Base-by-base conservation (phyloP, 1,284 basidiomycete genomes). In the Ustilago tritici region DNA sequence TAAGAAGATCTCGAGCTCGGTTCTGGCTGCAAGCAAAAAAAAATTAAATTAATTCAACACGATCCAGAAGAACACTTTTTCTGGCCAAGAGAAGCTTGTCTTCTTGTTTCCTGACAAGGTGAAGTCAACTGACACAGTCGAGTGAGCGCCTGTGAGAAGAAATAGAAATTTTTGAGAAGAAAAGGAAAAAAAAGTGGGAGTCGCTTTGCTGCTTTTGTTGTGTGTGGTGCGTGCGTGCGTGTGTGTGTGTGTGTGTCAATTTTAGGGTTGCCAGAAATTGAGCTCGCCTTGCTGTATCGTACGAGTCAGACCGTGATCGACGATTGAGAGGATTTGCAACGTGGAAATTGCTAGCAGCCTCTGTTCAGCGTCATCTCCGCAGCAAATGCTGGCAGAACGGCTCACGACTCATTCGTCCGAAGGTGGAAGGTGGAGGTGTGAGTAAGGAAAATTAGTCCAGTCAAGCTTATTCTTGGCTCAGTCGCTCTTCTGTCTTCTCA, bases 401-500 rank as follows among this genome's bases (percentile, higher is more conserved):
- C 31, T 35, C 15, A 15, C 41, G 47, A 14, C 47, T 68, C 56
- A 68, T 68, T 68, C 60, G 61, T 54, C 38, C 50, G 10, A 15
- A 59, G 50, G 67, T 64, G 67, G 65, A 67, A 49, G 65, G 67
- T 69, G 67, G 65, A 67, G 59, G 65, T 61, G 7, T n/a, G 40
- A 32, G 3, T 38, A 43, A 28, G 36, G 23, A 47, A 53, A 50
- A 34, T 52, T 38, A 10, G 7, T 40, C n/a, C 34, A 23, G 6
- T 23, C 32, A 46, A 43, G 40, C 40, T 41, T 41, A 41, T 15
- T 38, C 36, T 4, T 19, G 56, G 56, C 38, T 56, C 56, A 56
- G 57, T 32, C 28, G 12, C 14, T 23, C n/a, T n/a, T 50, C 14
- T 15, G 49, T 50, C 46, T 49, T 49, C 14, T 23, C n/a, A 49